Evolutionary conservation across 164 flowering plant genomes (phyloP).

Genomic region (Stephania japonica): DNA sequence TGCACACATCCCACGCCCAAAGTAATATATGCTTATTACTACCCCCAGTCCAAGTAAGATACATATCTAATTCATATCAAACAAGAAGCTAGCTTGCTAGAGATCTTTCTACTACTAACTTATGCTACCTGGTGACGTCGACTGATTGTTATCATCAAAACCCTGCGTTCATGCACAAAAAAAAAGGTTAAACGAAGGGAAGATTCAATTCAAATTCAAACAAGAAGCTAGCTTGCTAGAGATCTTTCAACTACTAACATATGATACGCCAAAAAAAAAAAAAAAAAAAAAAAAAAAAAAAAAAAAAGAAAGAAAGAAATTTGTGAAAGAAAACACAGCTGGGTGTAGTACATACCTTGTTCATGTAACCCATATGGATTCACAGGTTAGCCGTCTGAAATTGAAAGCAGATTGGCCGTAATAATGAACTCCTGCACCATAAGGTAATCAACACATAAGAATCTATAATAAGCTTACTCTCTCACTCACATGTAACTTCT

Average conservation of each 20-base stretch:
- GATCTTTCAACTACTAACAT: neutral
- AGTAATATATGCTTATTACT: too few relatives aligned
- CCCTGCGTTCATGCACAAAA: conserved; percentile 27
- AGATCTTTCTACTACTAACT: too few relatives aligned
- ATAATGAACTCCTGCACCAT: conserved; percentile 25
- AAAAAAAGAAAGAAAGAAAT: too few relatives aligned
- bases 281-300: too few relatives aligned
- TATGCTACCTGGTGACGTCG: neutral
- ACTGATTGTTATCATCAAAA: conserved; percentile 5
- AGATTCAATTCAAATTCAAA: neutral
- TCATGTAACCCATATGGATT: conserved; percentile 29
- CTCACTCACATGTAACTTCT: neutral
- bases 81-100: too few relatives aligned
- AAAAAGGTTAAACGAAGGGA: neutral
- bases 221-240: neutral
- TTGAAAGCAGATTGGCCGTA: neutral
- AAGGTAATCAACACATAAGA: conserved; percentile 4
- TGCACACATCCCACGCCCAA: too few relatives aligned
- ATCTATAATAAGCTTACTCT: neutral
- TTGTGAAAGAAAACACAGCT: neutral
- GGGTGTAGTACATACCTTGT: conserved; percentile 20
- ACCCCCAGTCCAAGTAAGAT: too few relatives aligned
- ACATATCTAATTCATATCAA: too few relatives aligned
- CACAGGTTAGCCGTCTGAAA: conserved; percentile 7
- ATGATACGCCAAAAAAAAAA: neutral